Base-by-base conservation (phyloP, 805 yeast genomes). In the Yamadazyma sp. region DNA sequence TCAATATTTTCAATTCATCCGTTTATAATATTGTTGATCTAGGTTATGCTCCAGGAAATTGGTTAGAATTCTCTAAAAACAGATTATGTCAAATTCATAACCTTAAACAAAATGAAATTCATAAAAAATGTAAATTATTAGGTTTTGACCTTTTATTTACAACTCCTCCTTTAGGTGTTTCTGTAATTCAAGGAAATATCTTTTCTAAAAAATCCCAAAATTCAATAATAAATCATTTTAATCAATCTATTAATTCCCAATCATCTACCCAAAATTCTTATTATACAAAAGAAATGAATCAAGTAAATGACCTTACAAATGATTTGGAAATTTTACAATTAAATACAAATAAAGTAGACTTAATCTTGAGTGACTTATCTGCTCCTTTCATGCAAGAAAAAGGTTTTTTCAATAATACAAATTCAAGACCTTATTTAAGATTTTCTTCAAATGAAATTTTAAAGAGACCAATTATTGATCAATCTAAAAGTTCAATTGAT, bases 111-210 rank as follows among this genome's bases (percentile, higher is more conserved):
- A 33, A 23, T 7, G 39, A 56, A 7, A 52, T 63, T 31, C 37
- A 52, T 31, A 34, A 44, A 17, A 59, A 52, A 23, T 65, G 71
- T 44, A 57, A 58, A 23, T 44, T 67, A 4, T 31, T 65, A 17
- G 72, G 70, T 19, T 50, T 62, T 36, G 73, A 93, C 59, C 69
- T 93, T 22, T 66, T 91, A 14, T 82, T 86, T 6, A 75, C 80
- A 34, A 69, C 73, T 12, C 96, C 97, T 0, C 95, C 96, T 0
- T 50, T 53, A 3, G 96, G 97, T 1, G 86, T 82, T 0, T 73
- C 82, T 7, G 63, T 89, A 0, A 70, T 89, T 34, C 98, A 93
- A 53, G 98, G 95, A 1, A 86, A 89, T 52, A 82, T 91, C n/a
- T 65, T 85, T 26, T 77, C 86, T 23, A 70, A 69, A 44, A 56